phyloP scores from a whole-genome alignment of 2,329 filamentous ascomycete species.

The Colletotrichum salicis region DNA sequence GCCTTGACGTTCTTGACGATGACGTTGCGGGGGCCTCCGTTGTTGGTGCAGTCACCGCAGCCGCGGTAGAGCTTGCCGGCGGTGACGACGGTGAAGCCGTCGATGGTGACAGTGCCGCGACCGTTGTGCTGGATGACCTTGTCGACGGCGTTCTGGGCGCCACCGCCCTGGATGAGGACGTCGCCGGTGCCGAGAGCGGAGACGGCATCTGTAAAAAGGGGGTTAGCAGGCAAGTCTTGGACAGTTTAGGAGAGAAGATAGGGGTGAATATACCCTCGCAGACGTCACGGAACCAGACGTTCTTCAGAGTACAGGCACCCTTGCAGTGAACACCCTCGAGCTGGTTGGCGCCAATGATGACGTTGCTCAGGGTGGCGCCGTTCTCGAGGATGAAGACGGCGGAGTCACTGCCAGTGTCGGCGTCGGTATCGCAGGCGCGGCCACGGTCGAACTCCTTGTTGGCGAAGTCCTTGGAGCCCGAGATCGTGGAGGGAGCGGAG shows the following conservation, averaged over 20 bases:
- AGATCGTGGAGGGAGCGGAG: slow-evolving; percentile 35
- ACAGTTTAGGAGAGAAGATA: accelerated
- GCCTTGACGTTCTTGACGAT: slow-evolving; percentile 35
- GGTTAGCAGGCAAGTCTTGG: neutral
- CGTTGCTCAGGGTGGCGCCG: slow-evolving; percentile 62
- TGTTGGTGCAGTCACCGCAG: slow-evolving; percentile 54
- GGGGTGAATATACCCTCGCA: slow-evolving; percentile 44
- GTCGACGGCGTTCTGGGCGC: slow-evolving; percentile 45
- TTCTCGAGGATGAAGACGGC: slow-evolving; percentile 64
- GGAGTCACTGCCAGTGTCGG: slow-evolving; percentile 37
- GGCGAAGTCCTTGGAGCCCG: slow-evolving; percentile 35
- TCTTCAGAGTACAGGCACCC: slow-evolving; percentile 53
- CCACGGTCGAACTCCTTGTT: slow-evolving; percentile 40
- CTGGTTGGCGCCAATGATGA: slow-evolving; percentile 63
- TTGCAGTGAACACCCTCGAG: slow-evolving; percentile 63
- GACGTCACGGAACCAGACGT: slow-evolving; percentile 53
- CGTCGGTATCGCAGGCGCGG: slow-evolving; percentile 36
- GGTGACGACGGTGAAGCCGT: slow-evolving; percentile 50
- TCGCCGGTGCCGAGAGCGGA: slow-evolving; percentile 30
- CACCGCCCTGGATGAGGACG: slow-evolving; percentile 44
- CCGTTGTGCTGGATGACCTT: slow-evolving; percentile 50
- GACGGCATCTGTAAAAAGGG: slow-evolving; percentile 12
- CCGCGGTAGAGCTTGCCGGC: slow-evolving; percentile 57
- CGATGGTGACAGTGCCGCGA: slow-evolving; percentile 43
- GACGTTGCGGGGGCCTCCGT: slow-evolving; percentile 34